Evolutionary conservation across 192 early-diverging fungal species (phyloP).

Genomic region (Coemansia sp.): DNA sequence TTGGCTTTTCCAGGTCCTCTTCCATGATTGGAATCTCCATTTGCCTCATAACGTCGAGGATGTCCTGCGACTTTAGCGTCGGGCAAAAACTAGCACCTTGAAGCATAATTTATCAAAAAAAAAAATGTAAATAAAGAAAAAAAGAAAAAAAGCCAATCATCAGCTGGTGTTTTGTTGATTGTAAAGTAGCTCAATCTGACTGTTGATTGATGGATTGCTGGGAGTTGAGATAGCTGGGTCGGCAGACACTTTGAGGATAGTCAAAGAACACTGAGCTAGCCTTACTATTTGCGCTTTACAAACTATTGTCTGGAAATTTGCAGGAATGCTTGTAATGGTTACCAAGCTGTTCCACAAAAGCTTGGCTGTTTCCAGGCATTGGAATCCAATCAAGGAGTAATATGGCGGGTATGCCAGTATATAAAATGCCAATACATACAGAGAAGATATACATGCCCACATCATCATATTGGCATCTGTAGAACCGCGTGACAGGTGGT

Average conservation of each 20-base stretch:
- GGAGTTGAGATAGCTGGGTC: not conserved
- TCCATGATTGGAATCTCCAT: conserved; percentile 67
- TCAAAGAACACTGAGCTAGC: conserved; percentile 2
- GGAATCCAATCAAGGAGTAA: conserved; percentile 31
- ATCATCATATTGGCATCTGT: conserved; percentile 6
- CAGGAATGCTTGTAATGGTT: too few species aligned
- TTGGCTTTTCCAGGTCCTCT: conserved; percentile 74
- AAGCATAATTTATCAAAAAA: conserved; percentile 13
- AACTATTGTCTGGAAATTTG: too few species aligned
- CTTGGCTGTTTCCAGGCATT: conserved; percentile 36
- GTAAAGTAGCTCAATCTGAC: not conserved
- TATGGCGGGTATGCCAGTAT: conserved; percentile 14
- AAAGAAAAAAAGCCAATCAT: conserved; percentile 2
- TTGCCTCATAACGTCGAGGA: conserved; percentile 74
- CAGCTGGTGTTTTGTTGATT: not conserved
- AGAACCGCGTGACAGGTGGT: conserved; percentile 3
- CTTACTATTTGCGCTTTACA: not conserved
- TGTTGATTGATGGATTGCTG: too few species aligned
- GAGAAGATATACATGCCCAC: conserved; percentile 28
- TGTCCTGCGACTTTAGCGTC: conserved; percentile 66
- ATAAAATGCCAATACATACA: conserved; percentile 44
- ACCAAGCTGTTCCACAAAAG: conserved; percentile 25
- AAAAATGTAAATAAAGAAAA: not conserved
- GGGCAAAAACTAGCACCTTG: conserved; percentile 60
- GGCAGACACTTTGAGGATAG: not conserved